These are phyloP conservation scores for Xylariaceae sp. DNA, from an alignment of 2,329 filamentous ascomycete genomes.

Conservation along the genomic window DNA sequence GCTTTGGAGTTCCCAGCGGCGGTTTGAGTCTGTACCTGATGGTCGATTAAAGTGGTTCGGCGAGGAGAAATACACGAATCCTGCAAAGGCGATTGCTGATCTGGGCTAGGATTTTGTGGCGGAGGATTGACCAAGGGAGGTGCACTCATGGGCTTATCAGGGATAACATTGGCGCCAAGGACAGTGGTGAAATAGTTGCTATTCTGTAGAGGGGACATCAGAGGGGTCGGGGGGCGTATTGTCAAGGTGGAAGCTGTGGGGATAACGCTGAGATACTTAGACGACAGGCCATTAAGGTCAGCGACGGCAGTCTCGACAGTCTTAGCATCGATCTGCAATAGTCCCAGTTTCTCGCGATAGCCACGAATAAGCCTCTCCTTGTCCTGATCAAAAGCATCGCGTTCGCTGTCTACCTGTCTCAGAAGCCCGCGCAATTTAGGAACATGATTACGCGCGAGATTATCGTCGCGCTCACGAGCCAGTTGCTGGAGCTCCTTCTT, in stretches of 20 bases:
- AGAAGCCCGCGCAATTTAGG: slow-evolving; percentile 21
- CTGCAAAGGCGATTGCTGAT: not conserved
- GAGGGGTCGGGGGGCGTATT: slow-evolving; percentile 11
- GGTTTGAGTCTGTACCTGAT: slow-evolving; percentile 12
- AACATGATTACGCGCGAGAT: slow-evolving; percentile 20
- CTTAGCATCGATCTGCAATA: slow-evolving; percentile 17
- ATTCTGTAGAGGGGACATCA: slow-evolving; percentile 15
- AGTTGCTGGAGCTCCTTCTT: slow-evolving; percentile 22
- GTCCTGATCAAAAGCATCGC: slow-evolving; percentile 19
- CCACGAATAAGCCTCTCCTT: slow-evolving; percentile 18
- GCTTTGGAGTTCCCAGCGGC: slow-evolving; percentile 10
- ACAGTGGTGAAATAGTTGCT: slow-evolving; percentile 17
- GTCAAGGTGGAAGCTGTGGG: slow-evolving; percentile 19
- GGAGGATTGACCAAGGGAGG: no score
- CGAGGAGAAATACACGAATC: slow-evolving; percentile 2
- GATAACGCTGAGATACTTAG: slow-evolving; percentile 19
- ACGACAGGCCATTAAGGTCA: slow-evolving; percentile 15
- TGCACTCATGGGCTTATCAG: no score
- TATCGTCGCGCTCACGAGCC: slow-evolving; percentile 20
- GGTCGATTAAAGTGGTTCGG: slow-evolving; percentile 8
- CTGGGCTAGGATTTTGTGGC: not conserved
- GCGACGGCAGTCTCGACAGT: slow-evolving; percentile 16
- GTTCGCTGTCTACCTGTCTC: slow-evolving; percentile 21
- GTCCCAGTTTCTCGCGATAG: slow-evolving; percentile 18
- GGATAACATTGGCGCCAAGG: slow-evolving; percentile 8